Evolutionary conservation across 2,329 filamentous ascomycete genomes (phyloP).

Genomic region (Scytalidium sp.): DNA sequence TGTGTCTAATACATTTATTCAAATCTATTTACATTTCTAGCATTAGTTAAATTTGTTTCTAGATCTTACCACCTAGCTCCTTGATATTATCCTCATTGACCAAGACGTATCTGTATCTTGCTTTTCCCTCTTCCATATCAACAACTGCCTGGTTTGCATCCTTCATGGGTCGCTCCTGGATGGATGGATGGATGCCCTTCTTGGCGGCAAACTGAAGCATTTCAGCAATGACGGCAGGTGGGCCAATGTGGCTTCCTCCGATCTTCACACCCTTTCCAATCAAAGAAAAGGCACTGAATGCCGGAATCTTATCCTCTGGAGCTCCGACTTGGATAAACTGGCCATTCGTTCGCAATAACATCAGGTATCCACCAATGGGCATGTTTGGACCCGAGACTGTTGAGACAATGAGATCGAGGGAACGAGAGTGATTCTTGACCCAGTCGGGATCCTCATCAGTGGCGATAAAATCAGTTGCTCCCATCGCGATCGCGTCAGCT

Average conservation of each 20-base stretch:
- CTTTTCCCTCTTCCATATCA: conserved; percentile 55
- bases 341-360: conserved; percentile 56
- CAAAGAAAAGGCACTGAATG: conserved; percentile 51
- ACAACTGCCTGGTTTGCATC: conserved; percentile 53
- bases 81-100: conserved; percentile 30
- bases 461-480: conserved; percentile 53
- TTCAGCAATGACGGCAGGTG: conserved; percentile 51
- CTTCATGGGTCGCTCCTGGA: conserved; percentile 50
- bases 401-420: conserved; percentile 56
- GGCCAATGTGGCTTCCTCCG: conserved; percentile 30
- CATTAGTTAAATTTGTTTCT: neutral
- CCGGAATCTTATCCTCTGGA: conserved; percentile 57
- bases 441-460: conserved; percentile 56
- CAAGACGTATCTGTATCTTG: conserved; percentile 44
- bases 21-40: neutral
- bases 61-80: neutral
- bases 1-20: too few species aligned
- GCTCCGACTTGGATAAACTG: conserved; percentile 64
- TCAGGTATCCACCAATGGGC: conserved; percentile 60
- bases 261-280: conserved; percentile 53
- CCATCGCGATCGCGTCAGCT: conserved; percentile 58
- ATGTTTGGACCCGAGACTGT: conserved; percentile 57
- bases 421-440: conserved; percentile 49
- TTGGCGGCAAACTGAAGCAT: conserved; percentile 58
- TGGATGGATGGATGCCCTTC: conserved; percentile 54